Conservation (phyloP, 2,329 filamentous ascomycete species). For the Fusarium sp. region DNA sequence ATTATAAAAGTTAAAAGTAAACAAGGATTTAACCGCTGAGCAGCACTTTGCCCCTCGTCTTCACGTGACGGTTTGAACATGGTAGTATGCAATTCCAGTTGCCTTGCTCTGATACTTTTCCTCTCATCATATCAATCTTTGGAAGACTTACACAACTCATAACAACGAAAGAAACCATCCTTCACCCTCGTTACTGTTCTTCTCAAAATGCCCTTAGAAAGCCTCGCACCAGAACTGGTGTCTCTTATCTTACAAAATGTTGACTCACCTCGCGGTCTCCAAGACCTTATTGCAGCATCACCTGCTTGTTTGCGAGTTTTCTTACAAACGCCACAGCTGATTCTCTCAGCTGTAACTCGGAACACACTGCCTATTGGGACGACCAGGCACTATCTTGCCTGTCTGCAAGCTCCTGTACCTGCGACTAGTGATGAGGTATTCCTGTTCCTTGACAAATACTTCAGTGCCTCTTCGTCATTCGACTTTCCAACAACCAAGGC, state of each 20-base stretch:
- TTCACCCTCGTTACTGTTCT: not conserved
- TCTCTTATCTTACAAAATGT: not conserved
- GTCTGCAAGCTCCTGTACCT: not conserved
- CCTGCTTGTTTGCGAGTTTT: not conserved
- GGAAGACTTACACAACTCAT: no score
- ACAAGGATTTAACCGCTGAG: no score
- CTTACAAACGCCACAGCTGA: not conserved
- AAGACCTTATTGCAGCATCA: not conserved
- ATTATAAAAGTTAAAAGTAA: no score
- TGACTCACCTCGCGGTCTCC: not conserved
- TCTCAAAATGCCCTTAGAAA: not conserved
- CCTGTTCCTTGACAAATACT: not conserved
- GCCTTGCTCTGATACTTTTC: no score
- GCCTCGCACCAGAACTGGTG: not conserved
- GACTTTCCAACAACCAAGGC: not conserved
- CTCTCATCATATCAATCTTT: no score
- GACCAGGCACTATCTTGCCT: not conserved
- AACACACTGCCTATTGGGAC: not conserved
- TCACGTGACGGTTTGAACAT: no score
- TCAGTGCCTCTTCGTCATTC: not conserved
- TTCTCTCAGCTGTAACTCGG: not conserved
- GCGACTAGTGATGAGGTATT: not conserved
- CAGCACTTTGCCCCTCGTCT: no score
- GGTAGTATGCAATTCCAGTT: no score
- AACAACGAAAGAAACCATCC: no score